Conservation (phyloP, 305 asterid species). For the Solanum hybrid region DNA sequence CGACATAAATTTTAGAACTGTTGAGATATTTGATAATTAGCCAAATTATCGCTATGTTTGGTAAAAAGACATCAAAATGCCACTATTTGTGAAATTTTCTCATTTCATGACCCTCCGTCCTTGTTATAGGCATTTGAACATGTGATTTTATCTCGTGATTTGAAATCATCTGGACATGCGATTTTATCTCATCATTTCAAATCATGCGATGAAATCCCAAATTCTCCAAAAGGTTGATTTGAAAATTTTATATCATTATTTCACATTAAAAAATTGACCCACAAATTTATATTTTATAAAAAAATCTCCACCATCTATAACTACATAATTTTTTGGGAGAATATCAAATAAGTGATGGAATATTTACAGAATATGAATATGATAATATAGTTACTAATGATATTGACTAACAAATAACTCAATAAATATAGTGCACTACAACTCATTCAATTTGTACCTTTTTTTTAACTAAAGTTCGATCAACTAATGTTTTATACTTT, state of each 20-base stretch:
- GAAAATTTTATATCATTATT: neutral
- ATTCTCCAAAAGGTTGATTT: neutral
- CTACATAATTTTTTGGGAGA: neutral
- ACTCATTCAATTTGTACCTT: neutral
- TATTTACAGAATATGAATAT: no score
- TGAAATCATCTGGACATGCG: neutral
- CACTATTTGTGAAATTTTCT: neutral
- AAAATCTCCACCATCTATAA: neutral
- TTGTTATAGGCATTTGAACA: neutral
- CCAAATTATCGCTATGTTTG: neutral
- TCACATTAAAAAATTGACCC: neutral
- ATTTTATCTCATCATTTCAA: neutral
- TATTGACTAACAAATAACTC: neutral
- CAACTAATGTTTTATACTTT: neutral
- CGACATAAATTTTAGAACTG: no score
- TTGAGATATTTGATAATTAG: neutral
- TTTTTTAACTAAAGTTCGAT: no score
- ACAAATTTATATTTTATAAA: no score
- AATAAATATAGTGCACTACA: no score
- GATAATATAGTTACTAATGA: no score
- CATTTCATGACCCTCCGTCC: neutral
- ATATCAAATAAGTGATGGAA: neutral
- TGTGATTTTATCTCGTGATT: neutral
- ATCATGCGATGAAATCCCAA: neutral
- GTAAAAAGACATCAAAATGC: neutral